These are phyloP conservation scores for Syzygium malaccense DNA, from an alignment of 441 rosid species.

Conservation along the genomic window DNA sequence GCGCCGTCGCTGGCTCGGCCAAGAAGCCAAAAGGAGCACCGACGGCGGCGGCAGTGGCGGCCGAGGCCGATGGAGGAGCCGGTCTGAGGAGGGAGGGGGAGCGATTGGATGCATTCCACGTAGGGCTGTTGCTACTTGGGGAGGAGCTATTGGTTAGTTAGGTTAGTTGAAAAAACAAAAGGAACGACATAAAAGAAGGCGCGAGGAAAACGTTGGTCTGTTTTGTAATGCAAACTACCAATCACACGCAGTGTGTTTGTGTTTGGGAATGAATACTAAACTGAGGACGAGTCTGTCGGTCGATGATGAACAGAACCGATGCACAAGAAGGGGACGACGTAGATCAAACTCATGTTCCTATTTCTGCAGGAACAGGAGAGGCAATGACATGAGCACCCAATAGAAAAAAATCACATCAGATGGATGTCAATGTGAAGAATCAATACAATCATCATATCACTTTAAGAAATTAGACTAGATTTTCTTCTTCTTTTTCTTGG, in stretches of 20 bases:
- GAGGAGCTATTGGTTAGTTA: slow-evolving; percentile 23
- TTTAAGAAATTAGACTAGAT: background rate
- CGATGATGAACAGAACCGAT: background rate
- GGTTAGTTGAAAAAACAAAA: background rate
- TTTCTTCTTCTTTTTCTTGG: background rate
- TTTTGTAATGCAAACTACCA: background rate
- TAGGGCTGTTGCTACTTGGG: slow-evolving; percentile 9
- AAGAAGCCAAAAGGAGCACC: slow-evolving; percentile 8
- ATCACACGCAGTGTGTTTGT: background rate
- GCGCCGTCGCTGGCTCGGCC: background rate
- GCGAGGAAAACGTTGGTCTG: background rate
- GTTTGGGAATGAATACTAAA: background rate
- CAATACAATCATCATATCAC: background rate
- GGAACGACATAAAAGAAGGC: background rate
- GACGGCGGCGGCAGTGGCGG: background rate
- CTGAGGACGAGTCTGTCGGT: background rate
- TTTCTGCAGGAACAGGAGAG: background rate
- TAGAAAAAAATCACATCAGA: background rate
- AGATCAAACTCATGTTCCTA: background rate
- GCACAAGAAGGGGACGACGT: background rate
- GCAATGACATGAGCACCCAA: background rate
- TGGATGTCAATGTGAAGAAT: background rate
- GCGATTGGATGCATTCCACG: background rate
- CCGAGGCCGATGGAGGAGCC: slow-evolving; percentile 1
- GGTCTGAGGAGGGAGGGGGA: background rate